Conservation (phyloP, 2,329 filamentous ascomycete species). For the Lachnellula cervina region DNA sequence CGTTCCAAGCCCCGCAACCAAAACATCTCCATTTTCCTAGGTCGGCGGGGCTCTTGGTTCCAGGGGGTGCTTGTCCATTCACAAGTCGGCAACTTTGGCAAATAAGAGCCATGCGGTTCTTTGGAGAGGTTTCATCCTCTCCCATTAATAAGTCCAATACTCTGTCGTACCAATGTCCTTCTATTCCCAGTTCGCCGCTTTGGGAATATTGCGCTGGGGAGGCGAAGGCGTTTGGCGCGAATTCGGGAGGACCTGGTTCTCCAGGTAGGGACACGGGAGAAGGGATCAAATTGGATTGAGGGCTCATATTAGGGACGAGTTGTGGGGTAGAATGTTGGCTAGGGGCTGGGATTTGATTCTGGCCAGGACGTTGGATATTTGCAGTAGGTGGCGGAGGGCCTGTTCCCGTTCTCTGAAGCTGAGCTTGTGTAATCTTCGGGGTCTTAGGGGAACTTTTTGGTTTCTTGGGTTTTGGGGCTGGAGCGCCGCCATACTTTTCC, state of each 20-base stretch:
- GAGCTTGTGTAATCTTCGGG: slow-evolving; percentile 18
- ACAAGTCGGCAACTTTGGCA: slow-evolving; percentile 79
- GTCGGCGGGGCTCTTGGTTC: slow-evolving; percentile 70
- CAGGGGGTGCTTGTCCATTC: slow-evolving; percentile 92
- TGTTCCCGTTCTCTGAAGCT: slow-evolving; percentile 42
- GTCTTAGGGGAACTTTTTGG: slow-evolving; percentile 14
- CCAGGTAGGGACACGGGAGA: slow-evolving; percentile 20
- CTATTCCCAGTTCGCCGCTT: slow-evolving; percentile 13
- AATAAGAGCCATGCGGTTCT: slow-evolving; percentile 85
- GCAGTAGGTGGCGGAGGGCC: slow-evolving; percentile 59
- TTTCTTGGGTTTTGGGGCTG: slow-evolving; percentile 26
- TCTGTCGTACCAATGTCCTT: slow-evolving; percentile 84
- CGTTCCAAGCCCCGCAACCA: slow-evolving; percentile 77
- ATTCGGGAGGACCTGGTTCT: slow-evolving; percentile 48
- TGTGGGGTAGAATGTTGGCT: slow-evolving; percentile 25
- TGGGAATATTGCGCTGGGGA: slow-evolving; percentile 30
- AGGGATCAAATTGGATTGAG: slow-evolving; percentile 15
- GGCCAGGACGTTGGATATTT: slow-evolving; percentile 48
- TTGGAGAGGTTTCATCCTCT: slow-evolving; percentile 88
- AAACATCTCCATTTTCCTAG: slow-evolving; percentile 86
- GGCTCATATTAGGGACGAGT: slow-evolving; percentile 14
- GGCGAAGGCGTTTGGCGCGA: slow-evolving; percentile 67
- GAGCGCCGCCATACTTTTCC: slow-evolving; percentile 78
- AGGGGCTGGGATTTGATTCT: slow-evolving; percentile 10
- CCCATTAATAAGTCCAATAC: slow-evolving; percentile 88